These are phyloP conservation scores for Diaporthe sp. DNA, from an alignment of 2,329 filamentous ascomycete genomes.

Conservation along the genomic window DNA sequence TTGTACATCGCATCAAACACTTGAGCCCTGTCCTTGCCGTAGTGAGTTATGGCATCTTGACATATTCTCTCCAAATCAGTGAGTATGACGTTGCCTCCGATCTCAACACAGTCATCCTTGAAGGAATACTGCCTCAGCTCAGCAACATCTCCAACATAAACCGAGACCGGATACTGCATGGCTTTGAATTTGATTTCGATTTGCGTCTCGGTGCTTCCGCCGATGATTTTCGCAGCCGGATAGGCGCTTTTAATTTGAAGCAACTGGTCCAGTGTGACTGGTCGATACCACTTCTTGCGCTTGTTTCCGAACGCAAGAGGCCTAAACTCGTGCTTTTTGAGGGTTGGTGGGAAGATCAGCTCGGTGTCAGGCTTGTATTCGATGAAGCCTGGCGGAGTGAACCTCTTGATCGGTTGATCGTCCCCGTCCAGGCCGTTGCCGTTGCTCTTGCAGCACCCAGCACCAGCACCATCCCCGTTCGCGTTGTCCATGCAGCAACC, in stretches of 20 bases:
- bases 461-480: conserved; percentile 59
- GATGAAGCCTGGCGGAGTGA: conserved; percentile 92
- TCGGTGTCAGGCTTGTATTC: conserved; percentile 95
- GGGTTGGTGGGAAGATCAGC: conserved; percentile 89
- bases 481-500: conserved; percentile 82
- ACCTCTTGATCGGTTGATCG: conserved; percentile 70
- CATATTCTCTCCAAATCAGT: conserved; percentile 93
- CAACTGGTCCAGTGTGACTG: conserved; percentile 87
- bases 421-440: conserved; percentile 62
- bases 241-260: conserved; percentile 91
- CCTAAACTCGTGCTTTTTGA: conserved; percentile 86
- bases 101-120: conserved; percentile 84
- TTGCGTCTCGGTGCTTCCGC: conserved; percentile 95
- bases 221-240: conserved; percentile 92
- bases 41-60: conserved; percentile 82
- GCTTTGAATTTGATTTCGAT: conserved; percentile 99
- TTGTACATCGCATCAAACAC: conserved; percentile 93
- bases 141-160: conserved; percentile 93
- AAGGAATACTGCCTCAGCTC: conserved; percentile 88
- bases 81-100: conserved; percentile 92
- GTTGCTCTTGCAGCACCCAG: conserved; percentile 78
- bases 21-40: conserved; percentile 79
- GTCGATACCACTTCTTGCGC: conserved; percentile 92
- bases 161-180: conserved; percentile 88
- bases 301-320: conserved; percentile 94